phyloP scores from a whole-genome alignment of 2,329 filamentous ascomycete genomes.

The Chaetomium olivaceum region DNA sequence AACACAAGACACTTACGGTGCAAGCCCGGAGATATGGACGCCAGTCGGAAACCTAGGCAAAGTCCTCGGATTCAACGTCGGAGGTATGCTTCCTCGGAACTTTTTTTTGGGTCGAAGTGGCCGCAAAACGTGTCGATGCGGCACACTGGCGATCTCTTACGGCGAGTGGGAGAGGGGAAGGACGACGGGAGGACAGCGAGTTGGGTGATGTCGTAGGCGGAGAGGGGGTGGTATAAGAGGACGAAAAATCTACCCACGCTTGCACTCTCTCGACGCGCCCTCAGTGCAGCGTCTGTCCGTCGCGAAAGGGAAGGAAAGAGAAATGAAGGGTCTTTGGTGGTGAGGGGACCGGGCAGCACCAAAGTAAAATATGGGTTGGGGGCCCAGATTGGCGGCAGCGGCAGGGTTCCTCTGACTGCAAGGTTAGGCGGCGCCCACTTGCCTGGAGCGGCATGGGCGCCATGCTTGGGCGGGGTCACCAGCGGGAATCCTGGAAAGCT shows the following conservation, averaged over 20 bases:
- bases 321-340: constrained; percentile 29
- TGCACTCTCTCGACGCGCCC: constrained; percentile 27
- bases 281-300: constrained; percentile 28
- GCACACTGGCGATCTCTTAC: constrained; percentile 8
- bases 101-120: constrained; percentile 7
- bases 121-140: constrained; percentile 23
- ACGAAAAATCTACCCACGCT: constrained; percentile 18
- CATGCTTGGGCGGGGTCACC: constrained; percentile 24
- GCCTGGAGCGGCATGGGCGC: constrained; percentile 25
- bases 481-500: constrained; percentile 24
- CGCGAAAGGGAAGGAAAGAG: constrained; percentile 22
- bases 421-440: constrained; percentile 25
- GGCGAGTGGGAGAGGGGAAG: constrained; percentile 3
- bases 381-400: constrained; percentile 28
- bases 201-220: constrained; percentile 12
- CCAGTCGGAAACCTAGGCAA: constrained; percentile 2
- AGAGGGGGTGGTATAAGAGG: constrained; percentile 6
- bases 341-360: constrained; percentile 27
- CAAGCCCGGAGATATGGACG: constrained; percentile 6
- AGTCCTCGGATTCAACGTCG: constrained; percentile 12
- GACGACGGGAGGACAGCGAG: constrained; percentile 3
- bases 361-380: constrained; percentile 33
- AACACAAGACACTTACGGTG: constrained; percentile 20
- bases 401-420: constrained; percentile 19
- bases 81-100: constrained; percentile 7